Base-by-base conservation (phyloP, 2,329 filamentous ascomycete species). In the Fusarium anguioides region DNA sequence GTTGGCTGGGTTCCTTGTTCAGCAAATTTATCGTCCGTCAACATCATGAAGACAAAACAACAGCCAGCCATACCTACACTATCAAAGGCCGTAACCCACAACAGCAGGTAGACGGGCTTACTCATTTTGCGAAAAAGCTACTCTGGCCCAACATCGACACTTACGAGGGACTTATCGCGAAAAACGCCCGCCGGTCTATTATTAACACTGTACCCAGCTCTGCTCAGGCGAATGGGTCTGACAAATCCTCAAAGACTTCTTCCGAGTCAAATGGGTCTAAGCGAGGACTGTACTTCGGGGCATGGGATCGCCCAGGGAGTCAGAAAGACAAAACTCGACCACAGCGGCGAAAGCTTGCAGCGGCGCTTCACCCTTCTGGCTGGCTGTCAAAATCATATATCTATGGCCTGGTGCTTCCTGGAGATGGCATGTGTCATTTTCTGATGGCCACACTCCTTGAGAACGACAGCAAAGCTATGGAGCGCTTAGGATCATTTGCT, bases 351-450 rank as follows among this genome's bases (percentile, higher is more conserved):
- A 87, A 83, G 65, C 80, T 89, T 47, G 84, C 86, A 17, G 86
- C 87, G 4, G 84, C 84, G 3, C 78, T 90, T 21, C 84, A 88
- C 61, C 78, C 83, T 4, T 83, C 85, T 1, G 89, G 89, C 3
- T 91, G 89, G 89, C 81, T 91, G 18, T 90, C 88, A 7, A 88
- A 88, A 74, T 89, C 87, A 23, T 91, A 90, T 68, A 79, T 91
- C 9, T 90, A 87, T 31, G 88, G 89, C 1, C 75, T 91, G 41
- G 83, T 91, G 71, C 78, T 91, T 10, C 89, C 89, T 0, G 89
- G 89, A 5, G 89, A 91, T 65, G 82, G 83, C 3, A 71, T 91
- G 26, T 82, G 84, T 48, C 88, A 90, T 72, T 84, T 89, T 59
- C 79, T 91, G 42, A 91, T 91, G 82, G 85, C 88, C 3, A 87